These are phyloP conservation scores for Loxodes magnus DNA, from an alignment of 73 alveolate genomes.

Conservation along the genomic window DNA sequence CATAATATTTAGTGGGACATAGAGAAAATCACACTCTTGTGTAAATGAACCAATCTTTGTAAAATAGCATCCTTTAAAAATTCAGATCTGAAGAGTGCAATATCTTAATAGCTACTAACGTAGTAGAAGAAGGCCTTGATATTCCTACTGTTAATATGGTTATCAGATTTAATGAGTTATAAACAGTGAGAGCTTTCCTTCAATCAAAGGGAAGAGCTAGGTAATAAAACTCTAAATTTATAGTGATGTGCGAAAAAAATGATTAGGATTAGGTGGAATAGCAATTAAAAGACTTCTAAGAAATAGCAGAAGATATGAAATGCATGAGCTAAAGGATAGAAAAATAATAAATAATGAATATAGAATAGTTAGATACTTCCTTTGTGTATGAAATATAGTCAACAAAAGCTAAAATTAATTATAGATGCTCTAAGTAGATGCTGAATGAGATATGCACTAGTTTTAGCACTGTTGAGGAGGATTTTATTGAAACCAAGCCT, in stretches of 20 bases:
- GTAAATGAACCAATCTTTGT: no score
- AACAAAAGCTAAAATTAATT: no score
- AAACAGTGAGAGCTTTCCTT: conserved; percentile 27
- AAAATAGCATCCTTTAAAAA: no score
- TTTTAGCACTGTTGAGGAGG: no score
- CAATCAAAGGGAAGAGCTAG: conserved; percentile 47
- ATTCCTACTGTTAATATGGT: conserved; percentile 36
- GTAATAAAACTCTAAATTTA: conserved; percentile 20
- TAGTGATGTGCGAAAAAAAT: conserved; percentile 15
- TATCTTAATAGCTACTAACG: conserved; percentile 43
- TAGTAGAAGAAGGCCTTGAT: conserved; percentile 47
- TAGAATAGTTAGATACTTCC: no score
- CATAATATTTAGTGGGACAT: neutral
- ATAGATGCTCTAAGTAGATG: no score
- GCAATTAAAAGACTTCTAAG: neutral
- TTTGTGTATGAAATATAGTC: no score
- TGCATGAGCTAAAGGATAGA: no score
- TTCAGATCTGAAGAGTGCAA: conserved; percentile 23
- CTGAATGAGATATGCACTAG: no score
- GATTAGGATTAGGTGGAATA: neutral
- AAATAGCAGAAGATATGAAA: no score
- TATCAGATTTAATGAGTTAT: conserved; percentile 27
- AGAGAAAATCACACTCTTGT: neutral
- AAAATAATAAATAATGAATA: no score
- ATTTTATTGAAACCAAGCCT: no score